These are phyloP conservation scores for Ascomycota sp. DNA, from an alignment of 2,329 filamentous ascomycete species.

Conservation along the genomic window DNA sequence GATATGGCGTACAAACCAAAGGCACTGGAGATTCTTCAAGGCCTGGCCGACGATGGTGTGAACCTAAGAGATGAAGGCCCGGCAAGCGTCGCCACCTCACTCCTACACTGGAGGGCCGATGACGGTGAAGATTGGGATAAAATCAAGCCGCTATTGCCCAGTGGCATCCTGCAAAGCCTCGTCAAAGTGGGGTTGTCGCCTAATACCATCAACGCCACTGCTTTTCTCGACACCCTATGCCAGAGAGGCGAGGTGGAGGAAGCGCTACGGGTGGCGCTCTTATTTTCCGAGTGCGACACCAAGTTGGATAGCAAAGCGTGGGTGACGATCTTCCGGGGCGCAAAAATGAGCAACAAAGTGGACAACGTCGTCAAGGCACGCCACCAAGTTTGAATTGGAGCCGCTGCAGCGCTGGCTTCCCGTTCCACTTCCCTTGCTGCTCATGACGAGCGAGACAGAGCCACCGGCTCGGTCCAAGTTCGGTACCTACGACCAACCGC, in stretches of 20 bases:
- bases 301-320: constrained; percentile 47
- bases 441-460: constrained; percentile 1
- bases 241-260: constrained; percentile 20
- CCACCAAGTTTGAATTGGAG: constrained; percentile 23
- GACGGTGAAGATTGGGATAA: constrained; percentile 4
- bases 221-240: constrained; percentile 52
- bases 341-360: constrained; percentile 36
- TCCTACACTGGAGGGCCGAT: constrained; percentile 24
- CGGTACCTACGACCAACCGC: neutral
- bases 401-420: constrained; percentile 22
- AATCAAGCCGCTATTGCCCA: constrained; percentile 9
- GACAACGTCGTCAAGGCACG: constrained; percentile 24
- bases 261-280: constrained; percentile 13
- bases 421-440: constrained; percentile 13
- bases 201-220: constrained; percentile 42
- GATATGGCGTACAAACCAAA: constrained; percentile 16
- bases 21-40: constrained; percentile 20
- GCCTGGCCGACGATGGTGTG: constrained; percentile 16
- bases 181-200: constrained; percentile 40
- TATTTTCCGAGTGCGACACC: constrained; percentile 23
- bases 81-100: constrained; percentile 34
- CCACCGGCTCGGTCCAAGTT: neutral
- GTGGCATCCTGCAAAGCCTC: constrained; percentile 19
- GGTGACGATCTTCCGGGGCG: constrained; percentile 48
- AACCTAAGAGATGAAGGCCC: constrained; percentile 25